Percentiles rank a stretch among this genome's conserved stretches.
Evolutionary conservation across 306 rosid genomes (phyloP).

Genomic region (Acmispon strigosus): DNA sequence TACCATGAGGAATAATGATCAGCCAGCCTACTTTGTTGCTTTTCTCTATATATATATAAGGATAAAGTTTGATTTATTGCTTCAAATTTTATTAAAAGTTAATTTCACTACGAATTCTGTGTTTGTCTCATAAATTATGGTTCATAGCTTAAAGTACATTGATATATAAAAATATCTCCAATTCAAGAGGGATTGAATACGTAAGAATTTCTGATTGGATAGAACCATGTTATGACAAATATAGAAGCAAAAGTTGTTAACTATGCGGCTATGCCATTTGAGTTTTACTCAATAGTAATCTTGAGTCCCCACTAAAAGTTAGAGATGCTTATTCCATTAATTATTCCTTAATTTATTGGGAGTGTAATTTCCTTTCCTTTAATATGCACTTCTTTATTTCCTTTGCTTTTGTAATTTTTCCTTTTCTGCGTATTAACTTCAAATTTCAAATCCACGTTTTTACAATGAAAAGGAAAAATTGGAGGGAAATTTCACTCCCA

Average conservation of each 20-base stretch:
- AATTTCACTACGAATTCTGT: too few relatives aligned
- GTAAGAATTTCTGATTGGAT: not conserved
- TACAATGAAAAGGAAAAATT: not conserved
- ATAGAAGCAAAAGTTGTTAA: not conserved
- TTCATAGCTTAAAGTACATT: not conserved
- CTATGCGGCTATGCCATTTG: not conserved
- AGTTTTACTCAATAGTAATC: not conserved
- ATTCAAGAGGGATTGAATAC: not conserved
- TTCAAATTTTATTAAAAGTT: too few relatives aligned
- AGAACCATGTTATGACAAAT: not conserved
- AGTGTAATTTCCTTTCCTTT: not conserved
- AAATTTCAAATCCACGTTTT: not conserved
- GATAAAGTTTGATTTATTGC: too few relatives aligned
- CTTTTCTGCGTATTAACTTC: constrained; percentile 9
- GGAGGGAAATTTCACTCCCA: constrained; percentile 14
- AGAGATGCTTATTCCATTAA: constrained; percentile 1
- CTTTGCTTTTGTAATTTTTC: not conserved
- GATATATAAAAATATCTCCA: not conserved
- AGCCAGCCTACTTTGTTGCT: too few relatives aligned
- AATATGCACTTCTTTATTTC: not conserved
- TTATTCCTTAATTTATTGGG: not conserved
- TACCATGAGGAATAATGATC: too few relatives aligned
- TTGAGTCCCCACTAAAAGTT: not conserved
- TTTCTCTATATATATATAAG: too few relatives aligned
- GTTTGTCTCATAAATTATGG: too few relatives aligned